Conservation (phyloP, 2,329 filamentous ascomycete species). For the Pseudopithomyces chartarum region DNA sequence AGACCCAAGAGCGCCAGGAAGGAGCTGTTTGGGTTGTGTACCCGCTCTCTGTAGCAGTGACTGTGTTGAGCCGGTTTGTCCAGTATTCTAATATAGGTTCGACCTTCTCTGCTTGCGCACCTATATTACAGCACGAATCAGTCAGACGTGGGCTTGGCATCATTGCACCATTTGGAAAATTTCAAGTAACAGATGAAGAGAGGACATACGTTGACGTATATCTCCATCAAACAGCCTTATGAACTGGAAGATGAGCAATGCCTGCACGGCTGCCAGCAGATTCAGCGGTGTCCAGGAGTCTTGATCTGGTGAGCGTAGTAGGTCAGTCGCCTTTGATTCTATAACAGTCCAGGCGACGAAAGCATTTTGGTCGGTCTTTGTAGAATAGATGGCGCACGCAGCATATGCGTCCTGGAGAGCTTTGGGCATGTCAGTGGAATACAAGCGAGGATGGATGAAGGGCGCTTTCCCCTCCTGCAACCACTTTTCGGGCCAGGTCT, state of each 20-base stretch:
- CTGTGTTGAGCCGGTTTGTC: conserved; percentile 20
- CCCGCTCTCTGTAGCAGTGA: conserved; percentile 11
- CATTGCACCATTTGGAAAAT: neutral
- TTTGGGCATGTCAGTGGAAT: conserved; percentile 9
- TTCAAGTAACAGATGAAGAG: neutral
- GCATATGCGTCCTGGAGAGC: conserved; percentile 19
- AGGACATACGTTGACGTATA: conserved; percentile 16
- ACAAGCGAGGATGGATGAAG: conserved; percentile 20
- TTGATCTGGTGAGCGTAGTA: conserved; percentile 12
- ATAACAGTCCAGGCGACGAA: conserved; percentile 16
- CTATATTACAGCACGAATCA: neutral
- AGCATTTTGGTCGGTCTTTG: conserved; percentile 12
- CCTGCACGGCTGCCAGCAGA: conserved; percentile 25
- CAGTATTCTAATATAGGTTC: conserved; percentile 26
- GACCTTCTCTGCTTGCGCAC: conserved; percentile 25
- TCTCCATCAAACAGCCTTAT: conserved; percentile 36
- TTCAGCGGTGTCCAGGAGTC: conserved; percentile 6
- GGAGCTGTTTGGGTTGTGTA: conserved; percentile 19
- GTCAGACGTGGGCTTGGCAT: neutral
- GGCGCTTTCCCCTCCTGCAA: conserved; percentile 15
- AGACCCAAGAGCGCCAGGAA: conserved; percentile 36
- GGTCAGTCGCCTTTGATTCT: conserved; percentile 14
- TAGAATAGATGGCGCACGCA: conserved; percentile 19
- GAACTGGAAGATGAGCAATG: conserved; percentile 31
- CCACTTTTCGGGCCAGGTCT: conserved; percentile 21